Percentiles rank a stretch among this genome's conserved stretches.
These are phyloP conservation scores for Cryptococcus maquisensis DNA, from an alignment of 1,284 basidiomycete species.

Conservation along the genomic window DNA sequence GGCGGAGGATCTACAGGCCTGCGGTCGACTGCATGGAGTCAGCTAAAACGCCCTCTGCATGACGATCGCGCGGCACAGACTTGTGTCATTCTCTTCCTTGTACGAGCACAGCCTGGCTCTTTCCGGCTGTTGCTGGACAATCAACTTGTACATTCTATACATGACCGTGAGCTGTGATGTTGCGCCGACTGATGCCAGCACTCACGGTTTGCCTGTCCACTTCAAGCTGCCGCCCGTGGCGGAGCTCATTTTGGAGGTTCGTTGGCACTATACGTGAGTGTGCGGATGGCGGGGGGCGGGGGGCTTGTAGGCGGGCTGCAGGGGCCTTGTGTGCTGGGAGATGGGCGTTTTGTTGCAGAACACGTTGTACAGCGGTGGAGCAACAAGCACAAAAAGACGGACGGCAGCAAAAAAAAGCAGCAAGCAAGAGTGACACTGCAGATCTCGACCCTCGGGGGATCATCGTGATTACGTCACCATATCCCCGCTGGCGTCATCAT, in stretches of 20 bases:
- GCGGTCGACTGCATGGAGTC: slow-evolving; percentile 34
- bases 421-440: too few relatives aligned
- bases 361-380: too few relatives aligned
- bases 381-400: too few relatives aligned
- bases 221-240: not conserved
- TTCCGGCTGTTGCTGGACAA: slow-evolving; percentile 47
- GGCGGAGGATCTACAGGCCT: slow-evolving; percentile 50
- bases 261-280: not conserved
- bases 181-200: not conserved
- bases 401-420: too few relatives aligned
- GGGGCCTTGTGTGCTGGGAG: not conserved
- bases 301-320: not conserved
- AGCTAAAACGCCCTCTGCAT: not conserved
- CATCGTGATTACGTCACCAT: too few relatives aligned
- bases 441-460: too few relatives aligned
- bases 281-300: not conserved
- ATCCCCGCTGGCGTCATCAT: too few relatives aligned
- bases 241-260: not conserved
- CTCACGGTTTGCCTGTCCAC: not conserved
- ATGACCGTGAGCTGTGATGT: not conserved
- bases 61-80: slow-evolving; percentile 18
- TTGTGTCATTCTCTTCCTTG: slow-evolving; percentile 51
- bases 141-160: slow-evolving; percentile 8
- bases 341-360: too few relatives aligned
- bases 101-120: slow-evolving; percentile 48